phyloP scores from a whole-genome alignment of 2,329 filamentous ascomycete species.

The Chaetomium olivaceum region DNA sequence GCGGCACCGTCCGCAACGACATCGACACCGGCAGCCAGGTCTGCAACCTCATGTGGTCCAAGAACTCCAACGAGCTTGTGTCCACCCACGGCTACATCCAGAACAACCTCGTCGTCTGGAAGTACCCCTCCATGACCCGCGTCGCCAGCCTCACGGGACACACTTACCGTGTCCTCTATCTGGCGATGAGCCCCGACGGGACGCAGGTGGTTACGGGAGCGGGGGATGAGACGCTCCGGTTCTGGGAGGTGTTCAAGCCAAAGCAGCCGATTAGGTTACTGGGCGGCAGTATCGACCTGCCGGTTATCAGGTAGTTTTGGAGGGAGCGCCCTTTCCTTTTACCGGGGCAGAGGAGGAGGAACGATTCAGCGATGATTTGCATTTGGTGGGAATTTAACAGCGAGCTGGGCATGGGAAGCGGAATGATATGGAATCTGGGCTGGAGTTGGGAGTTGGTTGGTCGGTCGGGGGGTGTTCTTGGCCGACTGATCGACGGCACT shows the following conservation, averaged over 20 bases:
- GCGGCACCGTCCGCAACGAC: slow-evolving; percentile 78
- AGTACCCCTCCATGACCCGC: slow-evolving; percentile 97
- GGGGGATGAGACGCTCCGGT: slow-evolving; percentile 91
- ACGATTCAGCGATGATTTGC: neutral
- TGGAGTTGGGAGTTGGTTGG: neutral
- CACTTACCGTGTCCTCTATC: slow-evolving; percentile 92
- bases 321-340: slow-evolving; percentile 42
- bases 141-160: slow-evolving; percentile 94
- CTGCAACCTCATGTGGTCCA: slow-evolving; percentile 97
- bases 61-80: slow-evolving; percentile 96
- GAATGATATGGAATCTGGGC: neutral
- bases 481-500: neutral
- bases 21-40: slow-evolving; percentile 97
- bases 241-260: slow-evolving; percentile 83
- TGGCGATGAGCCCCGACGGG: slow-evolving; percentile 96
- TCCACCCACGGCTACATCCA: slow-evolving; percentile 96
- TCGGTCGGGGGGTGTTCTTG: no score
- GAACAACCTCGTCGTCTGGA: slow-evolving; percentile 99
- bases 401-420: neutral
- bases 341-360: neutral
- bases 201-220: slow-evolving; percentile 92
- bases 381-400: slow-evolving; percentile 1
- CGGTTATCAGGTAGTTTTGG: slow-evolving; percentile 42
- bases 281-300: slow-evolving; percentile 19
- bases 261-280: slow-evolving; percentile 16